These are phyloP conservation scores for Rhinocladiella similis DNA, from an alignment of 2,329 filamentous ascomycete genomes.

Conservation along the genomic window DNA sequence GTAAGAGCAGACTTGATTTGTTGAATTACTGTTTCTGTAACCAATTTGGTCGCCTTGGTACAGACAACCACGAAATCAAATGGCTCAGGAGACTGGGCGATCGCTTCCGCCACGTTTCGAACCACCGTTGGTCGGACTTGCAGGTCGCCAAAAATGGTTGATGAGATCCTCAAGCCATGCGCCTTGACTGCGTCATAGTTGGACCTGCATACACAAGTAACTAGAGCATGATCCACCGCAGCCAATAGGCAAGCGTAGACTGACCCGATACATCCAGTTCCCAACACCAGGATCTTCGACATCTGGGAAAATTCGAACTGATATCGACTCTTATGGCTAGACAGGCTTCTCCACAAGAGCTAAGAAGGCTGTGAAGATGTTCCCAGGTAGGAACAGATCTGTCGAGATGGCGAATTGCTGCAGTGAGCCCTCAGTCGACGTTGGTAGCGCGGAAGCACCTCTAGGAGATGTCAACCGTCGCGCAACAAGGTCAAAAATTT, in stretches of 20 bases:
- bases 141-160: slow-evolving; percentile 66
- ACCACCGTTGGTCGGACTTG: slow-evolving; percentile 55
- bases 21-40: slow-evolving; percentile 52
- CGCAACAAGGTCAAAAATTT: no score
- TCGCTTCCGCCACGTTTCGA: slow-evolving; percentile 41
- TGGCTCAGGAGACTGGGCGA: slow-evolving; percentile 29
- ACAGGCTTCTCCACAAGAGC: no score
- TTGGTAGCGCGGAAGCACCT: no score
- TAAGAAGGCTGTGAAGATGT: no score
- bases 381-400: no score
- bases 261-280: neutral
- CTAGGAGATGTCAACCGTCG: no score
- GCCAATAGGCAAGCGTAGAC: slow-evolving; percentile 1
- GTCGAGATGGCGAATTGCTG: no score
- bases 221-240: neutral
- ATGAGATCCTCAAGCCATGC: slow-evolving; percentile 63
- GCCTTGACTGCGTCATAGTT: slow-evolving; percentile 66
- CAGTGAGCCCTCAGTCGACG: no score
- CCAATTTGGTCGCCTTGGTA: slow-evolving; percentile 63
- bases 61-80: slow-evolving; percentile 61
- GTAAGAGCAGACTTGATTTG: slow-evolving; percentile 55
- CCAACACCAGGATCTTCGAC: neutral
- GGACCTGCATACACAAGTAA: slow-evolving; percentile 60
- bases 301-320: no score
- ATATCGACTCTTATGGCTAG: no score